Percentiles rank a stretch among this genome's conserved stretches.
Conservation (phyloP, 805 yeast species). For the Suhomyces sp. region DNA sequence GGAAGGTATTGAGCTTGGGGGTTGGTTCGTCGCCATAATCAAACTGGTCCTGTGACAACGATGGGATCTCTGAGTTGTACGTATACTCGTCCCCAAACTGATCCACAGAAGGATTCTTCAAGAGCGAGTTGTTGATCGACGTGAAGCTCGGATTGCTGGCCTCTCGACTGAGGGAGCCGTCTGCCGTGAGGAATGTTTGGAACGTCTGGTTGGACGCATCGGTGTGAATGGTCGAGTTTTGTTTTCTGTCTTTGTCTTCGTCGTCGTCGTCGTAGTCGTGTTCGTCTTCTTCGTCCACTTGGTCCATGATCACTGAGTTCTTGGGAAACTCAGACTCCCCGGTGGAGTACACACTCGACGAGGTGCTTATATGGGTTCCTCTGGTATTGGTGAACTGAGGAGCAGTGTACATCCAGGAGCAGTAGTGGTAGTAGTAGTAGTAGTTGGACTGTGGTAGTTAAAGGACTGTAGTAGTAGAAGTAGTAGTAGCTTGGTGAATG, state of each 20-base stretch:
- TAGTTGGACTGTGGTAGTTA: too few relatives aligned
- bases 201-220: slow-evolving; percentile 26
- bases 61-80: neutral
- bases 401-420: neutral
- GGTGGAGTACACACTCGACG: slow-evolving; percentile 39
- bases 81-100: slow-evolving; percentile 7
- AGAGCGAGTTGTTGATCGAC: slow-evolving; percentile 33
- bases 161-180: slow-evolving; percentile 4
- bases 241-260: slow-evolving; percentile 5
- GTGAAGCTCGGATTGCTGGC: slow-evolving; percentile 29
- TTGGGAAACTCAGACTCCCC: slow-evolving; percentile 19
- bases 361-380: slow-evolving; percentile 26
- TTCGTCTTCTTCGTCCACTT: slow-evolving; percentile 17
- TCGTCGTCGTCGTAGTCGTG: slow-evolving; percentile 9
- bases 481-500: too few relatives aligned
- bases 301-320: slow-evolving; percentile 11
- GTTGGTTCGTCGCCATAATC: slow-evolving; percentile 26
- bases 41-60: slow-evolving; percentile 10
- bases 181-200: slow-evolving; percentile 28
- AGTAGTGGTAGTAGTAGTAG: too few relatives aligned
- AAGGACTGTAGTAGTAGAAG: too few relatives aligned
- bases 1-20: slow-evolving; percentile 23
- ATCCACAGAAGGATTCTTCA: slow-evolving; percentile 18
- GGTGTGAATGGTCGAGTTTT: slow-evolving; percentile 7
- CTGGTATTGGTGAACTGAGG: neutral